Base-by-base conservation (phyloP, 768 basidiomycete species). In the Rhizopogon rudus region DNA sequence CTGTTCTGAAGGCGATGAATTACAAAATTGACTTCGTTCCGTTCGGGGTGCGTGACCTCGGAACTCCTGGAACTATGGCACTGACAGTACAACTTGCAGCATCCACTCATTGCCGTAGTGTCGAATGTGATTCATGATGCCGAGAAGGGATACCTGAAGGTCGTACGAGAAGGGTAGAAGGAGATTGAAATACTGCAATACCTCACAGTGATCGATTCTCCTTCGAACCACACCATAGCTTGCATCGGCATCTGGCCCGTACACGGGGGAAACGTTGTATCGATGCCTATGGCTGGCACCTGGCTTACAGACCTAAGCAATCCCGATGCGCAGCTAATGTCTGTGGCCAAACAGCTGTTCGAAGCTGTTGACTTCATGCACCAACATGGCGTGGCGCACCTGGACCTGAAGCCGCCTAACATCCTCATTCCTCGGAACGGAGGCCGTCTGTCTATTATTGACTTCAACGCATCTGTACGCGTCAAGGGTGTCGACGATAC, bases 371-470 rank as follows among this genome's bases (percentile, higher is more conserved):
- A 10, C 7, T 58, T 51, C 54, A 40, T 57, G 59, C 62, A 63
- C 39, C 29, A 55, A 28, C 46, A 66, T 22, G 20, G 29, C 2
- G 48, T 63, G 1, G 63, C 59, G 0, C 59, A 63, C 45, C 46
- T 62, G 44, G 65, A 64, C 7, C 33, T 64, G 16, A 63, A 63
- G 40, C 44, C 57, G 12, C 9, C 44, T 5, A 57, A 58, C 29
- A 37, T 58, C 37, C 39, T 58, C n/a, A 33, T 58, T 44, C 44
- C 53, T 48, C 29, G 37, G 14, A 42, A 48, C 13, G 17, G 31
- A 16, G 31, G 39, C 10, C 9, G 45, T 13, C 31, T 54, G 16
- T 20, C 22, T 17, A 56, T 43, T 4, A 49, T 55, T 20, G 56
- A 55, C 22, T 45, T 49, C 31, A 41, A 22, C 17, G 3, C 29